Evolutionary conservation across 1,139 yeast species (phyloP).

Genomic region (Blastobotrys buckinghamii): DNA sequence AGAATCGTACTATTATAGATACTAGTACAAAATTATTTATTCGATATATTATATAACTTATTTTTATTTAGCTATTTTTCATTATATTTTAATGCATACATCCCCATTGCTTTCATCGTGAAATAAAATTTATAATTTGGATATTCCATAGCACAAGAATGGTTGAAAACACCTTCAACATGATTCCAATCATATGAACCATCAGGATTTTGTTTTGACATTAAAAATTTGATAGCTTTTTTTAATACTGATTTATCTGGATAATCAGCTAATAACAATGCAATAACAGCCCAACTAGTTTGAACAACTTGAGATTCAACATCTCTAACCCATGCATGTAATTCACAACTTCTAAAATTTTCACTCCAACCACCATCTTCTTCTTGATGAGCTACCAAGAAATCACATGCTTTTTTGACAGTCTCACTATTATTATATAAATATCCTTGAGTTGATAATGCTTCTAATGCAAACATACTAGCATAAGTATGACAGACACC

Average conservation of each 20-base stretch:
- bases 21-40: too few relatives aligned
- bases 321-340: slow-evolving; percentile 68
- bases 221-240: slow-evolving; percentile 57
- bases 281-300: slow-evolving; percentile 90
- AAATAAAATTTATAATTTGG: slow-evolving; percentile 89
- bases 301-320: slow-evolving; percentile 72
- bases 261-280: slow-evolving; percentile 71
- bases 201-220: slow-evolving; percentile 58
- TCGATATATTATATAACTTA: too few relatives aligned
- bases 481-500: slow-evolving; percentile 96
- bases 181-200: slow-evolving; percentile 89
- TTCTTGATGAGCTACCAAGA: slow-evolving; percentile 67
- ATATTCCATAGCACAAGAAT: slow-evolving; percentile 87
- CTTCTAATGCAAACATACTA: slow-evolving; percentile 96
- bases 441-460: slow-evolving; percentile 65
- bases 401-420: slow-evolving; percentile 79
- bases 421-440: slow-evolving; percentile 54
- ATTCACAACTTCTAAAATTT: slow-evolving; percentile 57
- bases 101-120: slow-evolving; percentile 88
- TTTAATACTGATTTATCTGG: slow-evolving; percentile 62
- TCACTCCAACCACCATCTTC: slow-evolving; percentile 98
- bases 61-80: neutral
- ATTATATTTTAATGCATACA: slow-evolving; percentile 41
- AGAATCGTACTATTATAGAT: too few relatives aligned
- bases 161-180: slow-evolving; percentile 95